Percentiles rank a stretch among this genome's conserved stretches.
These are phyloP conservation scores for Rhizopogon vesiculosus DNA, from an alignment of 768 basidiomycete species.

Conservation along the genomic window DNA sequence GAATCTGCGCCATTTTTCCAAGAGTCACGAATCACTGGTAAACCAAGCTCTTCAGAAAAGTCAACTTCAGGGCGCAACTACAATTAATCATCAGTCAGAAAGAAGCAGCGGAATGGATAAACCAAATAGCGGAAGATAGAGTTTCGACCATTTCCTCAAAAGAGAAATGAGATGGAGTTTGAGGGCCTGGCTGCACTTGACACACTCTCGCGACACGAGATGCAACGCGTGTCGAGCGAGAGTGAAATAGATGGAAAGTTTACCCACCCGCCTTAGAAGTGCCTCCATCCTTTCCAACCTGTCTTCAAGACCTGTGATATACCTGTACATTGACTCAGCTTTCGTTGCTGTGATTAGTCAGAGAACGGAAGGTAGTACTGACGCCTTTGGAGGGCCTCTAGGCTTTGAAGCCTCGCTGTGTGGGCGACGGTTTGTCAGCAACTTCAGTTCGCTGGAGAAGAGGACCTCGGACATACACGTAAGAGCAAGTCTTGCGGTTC, in stretches of 20 bases:
- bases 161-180: background rate
- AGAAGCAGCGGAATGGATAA: background rate
- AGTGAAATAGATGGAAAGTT: background rate
- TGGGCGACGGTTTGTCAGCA: background rate
- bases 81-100: background rate
- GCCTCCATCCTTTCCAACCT: slow-evolving; percentile 51
- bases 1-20: slow-evolving; percentile 43
- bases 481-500: slow-evolving; percentile 50
- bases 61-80: slow-evolving; percentile 62
- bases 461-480: slow-evolving; percentile 39
- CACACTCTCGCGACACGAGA: background rate
- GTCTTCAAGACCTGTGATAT: slow-evolving; percentile 57
- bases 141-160: background rate
- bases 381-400: slow-evolving; percentile 67
- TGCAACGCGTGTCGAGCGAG: background rate
- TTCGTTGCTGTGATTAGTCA: background rate
- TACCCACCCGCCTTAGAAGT: slow-evolving; percentile 46
- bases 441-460: background rate
- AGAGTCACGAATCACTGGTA: slow-evolving; percentile 56
- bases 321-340: slow-evolving; percentile 28
- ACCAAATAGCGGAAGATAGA: background rate
- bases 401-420: slow-evolving; percentile 59
- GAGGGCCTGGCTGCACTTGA: background rate
- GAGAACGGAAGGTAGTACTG: slow-evolving; percentile 20
- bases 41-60: slow-evolving; percentile 59